phyloP scores from a whole-genome alignment of 2,329 filamentous ascomycete genomes.

The Cytospora piceae region DNA sequence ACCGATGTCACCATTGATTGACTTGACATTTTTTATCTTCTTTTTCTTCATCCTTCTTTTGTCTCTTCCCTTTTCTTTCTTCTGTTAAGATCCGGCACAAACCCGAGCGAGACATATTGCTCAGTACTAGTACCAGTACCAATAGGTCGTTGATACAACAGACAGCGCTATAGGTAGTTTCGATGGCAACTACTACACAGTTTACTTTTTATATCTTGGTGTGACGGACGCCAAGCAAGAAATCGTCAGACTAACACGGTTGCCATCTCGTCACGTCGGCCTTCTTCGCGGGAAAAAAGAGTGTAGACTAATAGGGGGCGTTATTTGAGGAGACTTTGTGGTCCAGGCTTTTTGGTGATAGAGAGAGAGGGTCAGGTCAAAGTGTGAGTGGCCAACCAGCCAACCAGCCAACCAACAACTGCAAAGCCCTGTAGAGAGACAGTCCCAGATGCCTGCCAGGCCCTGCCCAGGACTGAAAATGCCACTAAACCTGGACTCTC shows the following conservation, averaged over 20 bases:
- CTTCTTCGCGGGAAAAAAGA: too few species aligned
- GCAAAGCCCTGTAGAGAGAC: too few species aligned
- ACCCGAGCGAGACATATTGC: too few species aligned
- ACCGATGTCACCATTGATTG: too few species aligned
- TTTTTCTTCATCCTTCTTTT: too few species aligned
- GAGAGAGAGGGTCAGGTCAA: background rate
- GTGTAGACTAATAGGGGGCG: background rate
- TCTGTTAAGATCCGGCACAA: too few species aligned
- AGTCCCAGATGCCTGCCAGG: background rate
- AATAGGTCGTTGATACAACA: background rate
- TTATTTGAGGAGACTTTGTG: too few species aligned
- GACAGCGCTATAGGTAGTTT: background rate
- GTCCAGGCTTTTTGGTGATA: background rate
- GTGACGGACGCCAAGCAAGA: background rate
- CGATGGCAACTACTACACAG: too few species aligned
- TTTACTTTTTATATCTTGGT: background rate
- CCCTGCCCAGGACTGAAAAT: constrained; percentile 10
- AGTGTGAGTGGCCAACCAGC: background rate
- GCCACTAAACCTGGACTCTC: constrained; percentile 2
- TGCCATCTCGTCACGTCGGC: background rate
- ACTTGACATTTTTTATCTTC: too few species aligned
- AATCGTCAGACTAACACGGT: background rate
- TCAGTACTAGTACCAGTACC: too few species aligned
- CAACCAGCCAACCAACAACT: background rate
- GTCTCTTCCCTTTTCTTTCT: too few species aligned